Percentiles rank a stretch among this genome's conserved stretches.
Evolutionary conservation across 1,139 yeast species (phyloP).

Genomic region (Yamadazyma atmosphaerica): DNA sequence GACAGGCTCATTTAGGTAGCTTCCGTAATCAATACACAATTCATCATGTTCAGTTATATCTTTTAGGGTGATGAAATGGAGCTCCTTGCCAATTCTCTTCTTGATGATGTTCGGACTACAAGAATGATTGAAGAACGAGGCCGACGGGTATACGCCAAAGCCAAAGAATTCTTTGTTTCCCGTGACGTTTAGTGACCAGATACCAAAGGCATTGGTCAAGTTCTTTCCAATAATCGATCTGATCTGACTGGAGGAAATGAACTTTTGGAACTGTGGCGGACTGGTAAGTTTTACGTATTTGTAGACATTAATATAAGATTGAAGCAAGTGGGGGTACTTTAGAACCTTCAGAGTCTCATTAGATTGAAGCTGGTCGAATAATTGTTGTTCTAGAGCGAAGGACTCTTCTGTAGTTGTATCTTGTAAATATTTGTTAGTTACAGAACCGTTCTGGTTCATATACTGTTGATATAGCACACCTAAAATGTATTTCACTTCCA

Average conservation of each 20-base stretch:
- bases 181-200: constrained; percentile 52
- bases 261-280: constrained; percentile 35
- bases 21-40: constrained; percentile 64
- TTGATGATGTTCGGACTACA: constrained; percentile 53
- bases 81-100: constrained; percentile 20
- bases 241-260: constrained; percentile 40
- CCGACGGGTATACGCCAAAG: constrained; percentile 64
- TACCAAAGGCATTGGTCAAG: constrained; percentile 75
- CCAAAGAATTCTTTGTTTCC: constrained; percentile 65
- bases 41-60: constrained; percentile 47
- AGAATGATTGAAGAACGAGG: constrained; percentile 71
- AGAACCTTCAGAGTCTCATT: constrained; percentile 52
- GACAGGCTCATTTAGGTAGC: constrained; percentile 43
- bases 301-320: constrained; percentile 52
- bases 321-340: constrained; percentile 50
- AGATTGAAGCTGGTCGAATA: constrained; percentile 53
- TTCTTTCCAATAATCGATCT: constrained; percentile 60
- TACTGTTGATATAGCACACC: constrained; percentile 30
- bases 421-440: constrained; percentile 6
- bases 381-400: constrained; percentile 21
- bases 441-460: not conserved
- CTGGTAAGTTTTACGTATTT: constrained; percentile 48
- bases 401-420: constrained; percentile 14
- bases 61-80: constrained; percentile 25
- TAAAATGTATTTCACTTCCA: constrained; percentile 38